Evolutionary conservation across 495 filamentous ascomycete genomes (phyloP), one percentile per base, ranked within the genome.

Genomic region (Neurospora sp.): DNA sequence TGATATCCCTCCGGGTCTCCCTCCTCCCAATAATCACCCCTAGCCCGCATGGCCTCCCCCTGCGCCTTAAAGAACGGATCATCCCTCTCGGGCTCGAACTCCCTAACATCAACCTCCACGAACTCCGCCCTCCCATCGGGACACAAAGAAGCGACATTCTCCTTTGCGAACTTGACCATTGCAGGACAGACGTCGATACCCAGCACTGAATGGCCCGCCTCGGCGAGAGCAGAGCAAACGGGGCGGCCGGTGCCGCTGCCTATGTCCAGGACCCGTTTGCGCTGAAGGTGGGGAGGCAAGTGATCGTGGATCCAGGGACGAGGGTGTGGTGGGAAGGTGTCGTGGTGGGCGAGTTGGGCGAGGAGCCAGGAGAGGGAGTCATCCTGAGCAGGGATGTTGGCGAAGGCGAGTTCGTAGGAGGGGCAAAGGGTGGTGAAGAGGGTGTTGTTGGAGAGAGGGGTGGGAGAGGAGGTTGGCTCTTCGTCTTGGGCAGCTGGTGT

Each of bases 171-270:
- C 4, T 73, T 73, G 8, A 84, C 72, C 82, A 85, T 84, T 38
- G 72, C 75, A 1, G 62, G 39, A 0, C 82, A 77, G 23, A 80
- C 62, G 62, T 86, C 83, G 72, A 82, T 83, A n/a, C 83, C 83
- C 16, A 79, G 74, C 8, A 84, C 77, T 31, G 70, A 39, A 72
- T 80, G 81, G 14, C 79, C 83, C 9, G 75, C 79, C 7, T 70
- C 72, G 1, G 81, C 78, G 11, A 86, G 74, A 2, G 73, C 73
- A 16, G 74, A 69, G 37, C 81, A 76, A 4, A 84, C 79, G 3
- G 83, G 84, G 27, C 76, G 76, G 20, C 84, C 82, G 9, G 84
- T 85, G 59, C 83, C 84, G 74, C 79, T 84, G 35, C 78, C 78
- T 14, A 82, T 78, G 69, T 85, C 84, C 3, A 85, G 72, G 23